These are phyloP conservation scores for Nothopassalora personata DNA, from an alignment of 2,329 filamentous ascomycete species.

Conservation along the genomic window DNA sequence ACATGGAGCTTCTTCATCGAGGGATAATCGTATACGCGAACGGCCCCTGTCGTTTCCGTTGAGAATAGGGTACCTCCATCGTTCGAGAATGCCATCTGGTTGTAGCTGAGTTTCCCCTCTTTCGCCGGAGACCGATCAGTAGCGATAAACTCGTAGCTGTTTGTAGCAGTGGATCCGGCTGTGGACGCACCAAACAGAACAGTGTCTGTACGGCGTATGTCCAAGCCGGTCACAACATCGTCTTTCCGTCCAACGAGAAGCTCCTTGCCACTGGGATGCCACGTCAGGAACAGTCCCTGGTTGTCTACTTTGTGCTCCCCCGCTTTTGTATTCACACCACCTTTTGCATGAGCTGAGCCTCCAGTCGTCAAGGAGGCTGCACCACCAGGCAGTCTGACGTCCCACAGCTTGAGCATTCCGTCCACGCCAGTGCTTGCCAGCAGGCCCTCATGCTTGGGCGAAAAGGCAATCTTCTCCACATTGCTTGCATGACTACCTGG, in stretches of 20 bases:
- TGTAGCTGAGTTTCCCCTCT: slow-evolving; percentile 43
- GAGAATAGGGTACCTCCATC: slow-evolving; percentile 64
- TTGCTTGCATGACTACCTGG: slow-evolving; percentile 44
- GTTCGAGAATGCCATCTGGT: slow-evolving; percentile 71
- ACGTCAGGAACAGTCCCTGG: slow-evolving; percentile 49
- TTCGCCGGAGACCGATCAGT: slow-evolving; percentile 22
- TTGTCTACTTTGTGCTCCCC: slow-evolving; percentile 51
- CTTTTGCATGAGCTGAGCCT: slow-evolving; percentile 40
- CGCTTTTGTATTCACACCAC: slow-evolving; percentile 38
- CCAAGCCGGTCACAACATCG: slow-evolving; percentile 32
- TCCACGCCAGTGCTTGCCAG: slow-evolving; percentile 69
- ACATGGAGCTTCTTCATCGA: slow-evolving; percentile 50
- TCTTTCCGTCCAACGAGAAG: slow-evolving; percentile 71
- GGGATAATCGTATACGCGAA: slow-evolving; percentile 66
- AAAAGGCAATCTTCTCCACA: slow-evolving; percentile 73
- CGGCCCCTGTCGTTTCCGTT: slow-evolving; percentile 65
- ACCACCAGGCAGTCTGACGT: slow-evolving; percentile 59
- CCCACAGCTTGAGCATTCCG: slow-evolving; percentile 73
- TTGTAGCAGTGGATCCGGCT: slow-evolving; percentile 6
- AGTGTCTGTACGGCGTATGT: slow-evolving; percentile 24
- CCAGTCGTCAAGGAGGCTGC: slow-evolving; percentile 24
- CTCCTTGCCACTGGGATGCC: slow-evolving; percentile 65
- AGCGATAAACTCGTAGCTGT: slow-evolving; percentile 11
- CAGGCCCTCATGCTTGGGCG: slow-evolving; percentile 70
- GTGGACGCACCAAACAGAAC: slow-evolving; percentile 12